A percentile compares a stretch with the other conserved stretches of the same genome.
Conservation (phyloP, 345 rosid genomes). For the Syzygium jambos region DNA sequence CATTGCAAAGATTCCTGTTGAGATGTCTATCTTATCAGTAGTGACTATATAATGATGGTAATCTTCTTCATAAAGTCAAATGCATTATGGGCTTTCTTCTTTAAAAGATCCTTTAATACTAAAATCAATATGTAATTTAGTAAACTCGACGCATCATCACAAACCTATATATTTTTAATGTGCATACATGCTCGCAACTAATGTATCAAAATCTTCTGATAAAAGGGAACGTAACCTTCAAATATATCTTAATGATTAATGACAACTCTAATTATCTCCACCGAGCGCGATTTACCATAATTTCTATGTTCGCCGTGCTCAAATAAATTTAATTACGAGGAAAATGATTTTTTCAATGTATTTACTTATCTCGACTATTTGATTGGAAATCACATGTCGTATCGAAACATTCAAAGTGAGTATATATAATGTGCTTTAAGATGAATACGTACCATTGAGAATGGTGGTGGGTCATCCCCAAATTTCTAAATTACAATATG, state of each 20-base stretch:
- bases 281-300: background rate
- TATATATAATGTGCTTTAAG: background rate
- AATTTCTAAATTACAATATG: background rate
- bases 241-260: background rate
- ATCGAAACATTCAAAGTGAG: background rate
- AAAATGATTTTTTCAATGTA: background rate
- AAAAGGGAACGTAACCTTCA: background rate
- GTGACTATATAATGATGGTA: background rate
- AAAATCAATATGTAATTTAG: background rate
- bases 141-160: background rate
- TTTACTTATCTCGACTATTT: background rate
- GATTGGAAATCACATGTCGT: background rate
- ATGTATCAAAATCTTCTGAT: background rate
- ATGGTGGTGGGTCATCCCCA: background rate
- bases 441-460: background rate
- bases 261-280: background rate
- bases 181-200: background rate
- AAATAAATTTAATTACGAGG: background rate
- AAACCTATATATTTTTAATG: too few species aligned
- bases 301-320: background rate
- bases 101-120: background rate
- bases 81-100: background rate
- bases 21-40: background rate
- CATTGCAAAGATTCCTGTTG: background rate
- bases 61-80: background rate